Evolutionary conservation across 495 filamentous ascomycete genomes (phyloP).

Genomic region (Apiosordaria backusii): DNA sequence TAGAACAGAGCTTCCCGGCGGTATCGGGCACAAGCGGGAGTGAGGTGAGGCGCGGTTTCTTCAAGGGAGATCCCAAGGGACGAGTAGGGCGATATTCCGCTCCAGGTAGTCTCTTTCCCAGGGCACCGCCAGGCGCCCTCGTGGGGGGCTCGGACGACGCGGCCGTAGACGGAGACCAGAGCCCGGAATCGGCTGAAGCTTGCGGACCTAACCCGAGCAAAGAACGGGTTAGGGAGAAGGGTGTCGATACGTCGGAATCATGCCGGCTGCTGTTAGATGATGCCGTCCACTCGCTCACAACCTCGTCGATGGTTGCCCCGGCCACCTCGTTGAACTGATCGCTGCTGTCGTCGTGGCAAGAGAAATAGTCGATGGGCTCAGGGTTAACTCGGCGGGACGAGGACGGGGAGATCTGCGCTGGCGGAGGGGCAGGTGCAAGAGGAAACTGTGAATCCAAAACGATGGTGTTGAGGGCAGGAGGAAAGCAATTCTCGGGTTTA

Average conservation of each 20-base stretch:
- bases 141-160: slow-evolving; percentile 6
- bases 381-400: slow-evolving; percentile 17
- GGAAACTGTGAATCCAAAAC: slow-evolving; percentile 12
- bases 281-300: slow-evolving; percentile 13
- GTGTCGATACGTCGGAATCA: slow-evolving; percentile 19
- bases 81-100: slow-evolving; percentile 11
- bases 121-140: slow-evolving; percentile 3
- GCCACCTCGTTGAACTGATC: slow-evolving; percentile 7
- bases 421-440: slow-evolving; percentile 6
- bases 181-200: background rate
- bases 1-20: slow-evolving; percentile 27
- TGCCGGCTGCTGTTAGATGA: slow-evolving; percentile 21
- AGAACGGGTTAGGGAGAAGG: slow-evolving; percentile 14
- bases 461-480: slow-evolving; percentile 11
- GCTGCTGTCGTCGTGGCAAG: background rate
- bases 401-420: slow-evolving; percentile 8
- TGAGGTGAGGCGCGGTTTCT: slow-evolving; percentile 28
- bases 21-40: slow-evolving; percentile 26
- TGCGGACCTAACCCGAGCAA: slow-evolving; percentile 1
- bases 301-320: background rate
- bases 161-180: slow-evolving; percentile 3
- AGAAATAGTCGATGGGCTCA: slow-evolving; percentile 8
- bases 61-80: slow-evolving; percentile 22
- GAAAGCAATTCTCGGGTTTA: slow-evolving; percentile 15
- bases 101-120: slow-evolving; percentile 20